Base-by-base conservation (phyloP, 192 early-diverging fungal species). In the Funneliformis geosporum region DNA sequence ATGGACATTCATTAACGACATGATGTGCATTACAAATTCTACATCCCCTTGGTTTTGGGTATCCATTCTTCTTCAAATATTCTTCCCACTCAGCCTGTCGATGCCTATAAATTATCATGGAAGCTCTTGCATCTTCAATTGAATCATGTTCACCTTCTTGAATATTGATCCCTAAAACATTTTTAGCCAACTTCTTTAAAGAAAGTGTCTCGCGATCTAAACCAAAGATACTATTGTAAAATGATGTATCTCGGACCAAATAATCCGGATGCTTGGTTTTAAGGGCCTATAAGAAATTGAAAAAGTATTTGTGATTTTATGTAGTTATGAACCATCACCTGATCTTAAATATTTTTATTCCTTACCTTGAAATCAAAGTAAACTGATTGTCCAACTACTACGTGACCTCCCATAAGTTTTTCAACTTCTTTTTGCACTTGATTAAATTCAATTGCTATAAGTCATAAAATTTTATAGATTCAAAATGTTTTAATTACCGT, bases 331-430 rank as follows among this genome's bases (percentile, higher is more conserved):
- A 27, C 11, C 8, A n/a, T 2, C 14, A 14, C 21, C 16, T 18
- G 5, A 16, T 23, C 5, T 23, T 21, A 72, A 11, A 44, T 44
- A n/a, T 44, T 1, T 44, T 44, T 9, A 9, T 33, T 42, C 18
- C 70, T 21, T 21, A 83, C 90, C 4, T 71, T 76, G 28, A 96
- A 89, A 83, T 96, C 94, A 79, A 93, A 88, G 39, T 88, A 81
- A 33, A 95, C 79, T 8, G 90, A 89, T 73, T 95, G 94, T 0
- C 94, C 94, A 12, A 96, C 83, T 6, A 96, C 80, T 8, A 96
- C 83, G 27, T 89, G 86, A 78, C 92, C 91, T 80, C 93, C 90
- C 33, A 93, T 44, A 25, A 94, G 61, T 2, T 88, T 88, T 1
- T 92, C 87, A 11, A 95, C 94, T 76, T 85, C 76, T 60, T 84